Evolutionary conservation across 306 rosid species (phyloP).

Genomic region (Cucumis hystrix): DNA sequence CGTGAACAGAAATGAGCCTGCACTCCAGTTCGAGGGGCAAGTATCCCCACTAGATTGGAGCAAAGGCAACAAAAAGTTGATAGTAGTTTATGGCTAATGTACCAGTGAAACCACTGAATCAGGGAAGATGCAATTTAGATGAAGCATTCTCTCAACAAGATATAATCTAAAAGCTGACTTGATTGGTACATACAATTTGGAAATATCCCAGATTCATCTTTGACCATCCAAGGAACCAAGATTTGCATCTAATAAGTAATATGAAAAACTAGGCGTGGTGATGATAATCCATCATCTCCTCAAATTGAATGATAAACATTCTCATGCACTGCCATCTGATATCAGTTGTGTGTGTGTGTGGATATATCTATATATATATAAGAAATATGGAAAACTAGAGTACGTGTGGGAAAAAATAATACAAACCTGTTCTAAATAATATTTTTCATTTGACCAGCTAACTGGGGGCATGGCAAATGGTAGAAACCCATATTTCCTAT

Average conservation of each 20-base stretch:
- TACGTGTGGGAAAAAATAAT: not conserved
- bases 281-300: not conserved
- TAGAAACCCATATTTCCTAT: conserved; percentile 42
- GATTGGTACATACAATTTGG: not conserved
- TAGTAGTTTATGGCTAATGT: not conserved
- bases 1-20: not conserved
- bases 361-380: no score
- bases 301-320: not conserved
- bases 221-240: not conserved
- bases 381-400: not conserved
- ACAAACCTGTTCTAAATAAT: conserved; percentile 81
- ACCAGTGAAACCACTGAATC: not conserved
- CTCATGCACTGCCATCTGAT: not conserved
- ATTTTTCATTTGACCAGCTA: conserved; percentile 91
- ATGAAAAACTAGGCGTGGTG: not conserved
- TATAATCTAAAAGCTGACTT: not conserved
- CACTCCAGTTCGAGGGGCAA: not conserved
- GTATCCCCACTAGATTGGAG: not conserved
- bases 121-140: not conserved
- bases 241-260: not conserved
- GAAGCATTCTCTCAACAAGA: not conserved
- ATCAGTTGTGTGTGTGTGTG: not conserved
- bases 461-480: conserved; percentile 76
- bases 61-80: not conserved
- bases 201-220: not conserved